phyloP scores from a whole-genome alignment of 2,329 filamentous ascomycete genomes.

The Cordyceps fumosorosea region DNA sequence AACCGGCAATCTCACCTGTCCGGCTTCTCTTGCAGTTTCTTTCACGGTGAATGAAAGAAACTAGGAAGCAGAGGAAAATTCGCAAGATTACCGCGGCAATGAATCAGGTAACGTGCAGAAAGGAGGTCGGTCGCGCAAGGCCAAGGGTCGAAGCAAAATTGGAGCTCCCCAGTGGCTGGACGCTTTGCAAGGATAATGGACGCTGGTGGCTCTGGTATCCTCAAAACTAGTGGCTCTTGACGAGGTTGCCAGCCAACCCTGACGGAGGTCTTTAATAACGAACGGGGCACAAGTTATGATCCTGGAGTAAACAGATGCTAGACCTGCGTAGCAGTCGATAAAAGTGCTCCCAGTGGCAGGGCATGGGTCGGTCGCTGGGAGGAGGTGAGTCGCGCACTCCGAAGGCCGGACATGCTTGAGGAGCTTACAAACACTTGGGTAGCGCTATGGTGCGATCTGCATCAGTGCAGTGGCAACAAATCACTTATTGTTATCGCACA shows the following conservation, averaged over 20 bases:
- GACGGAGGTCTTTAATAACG: background rate
- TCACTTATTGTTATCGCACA: too few relatives aligned
- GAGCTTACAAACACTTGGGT: too few relatives aligned
- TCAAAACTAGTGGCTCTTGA: background rate
- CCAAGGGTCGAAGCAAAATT: slow-evolving; percentile 13
- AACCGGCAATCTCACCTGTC: background rate
- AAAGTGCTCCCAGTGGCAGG: too few relatives aligned
- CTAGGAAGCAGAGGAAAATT: background rate
- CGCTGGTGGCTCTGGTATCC: background rate
- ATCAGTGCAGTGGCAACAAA: too few relatives aligned
- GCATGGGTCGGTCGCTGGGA: too few relatives aligned
- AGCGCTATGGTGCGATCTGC: too few relatives aligned
- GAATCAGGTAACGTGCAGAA: slow-evolving; percentile 6
- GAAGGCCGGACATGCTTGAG: too few relatives aligned
- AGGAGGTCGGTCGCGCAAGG: slow-evolving; percentile 8
- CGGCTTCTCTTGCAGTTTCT: background rate
- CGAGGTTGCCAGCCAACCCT: background rate
- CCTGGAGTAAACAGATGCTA: background rate
- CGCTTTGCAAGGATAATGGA: slow-evolving; percentile 6
- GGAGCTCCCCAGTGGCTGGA: slow-evolving; percentile 12
- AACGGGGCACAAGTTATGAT: background rate
- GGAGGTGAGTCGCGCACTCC: too few relatives aligned
- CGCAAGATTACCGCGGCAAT: background rate
- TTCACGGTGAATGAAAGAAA: background rate
- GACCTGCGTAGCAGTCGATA: too few relatives aligned